A percentile compares a stretch with the other conserved stretches of the same genome.
These are phyloP conservation scores for Diplosphaera chodatii DNA, from an alignment of 139 green algal species.

Conservation along the genomic window DNA sequence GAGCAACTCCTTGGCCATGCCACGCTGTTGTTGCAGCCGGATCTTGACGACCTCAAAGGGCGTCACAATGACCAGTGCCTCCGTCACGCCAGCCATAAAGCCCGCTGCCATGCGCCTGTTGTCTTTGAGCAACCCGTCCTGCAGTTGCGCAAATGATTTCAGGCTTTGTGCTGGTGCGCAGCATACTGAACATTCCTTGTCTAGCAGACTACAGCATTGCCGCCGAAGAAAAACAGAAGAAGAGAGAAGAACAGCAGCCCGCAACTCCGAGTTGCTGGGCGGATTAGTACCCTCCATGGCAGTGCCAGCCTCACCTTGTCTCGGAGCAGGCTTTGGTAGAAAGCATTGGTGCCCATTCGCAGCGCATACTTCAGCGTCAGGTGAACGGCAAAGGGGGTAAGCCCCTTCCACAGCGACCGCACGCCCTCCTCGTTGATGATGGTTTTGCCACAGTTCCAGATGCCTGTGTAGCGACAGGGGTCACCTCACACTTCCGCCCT, in stretches of 20 bases:
- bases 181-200: too few relatives aligned
- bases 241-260: too few relatives aligned
- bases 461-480: conserved; percentile 41
- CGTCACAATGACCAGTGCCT: conserved; percentile 91
- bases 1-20: conserved; percentile 54
- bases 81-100: conserved; percentile 76
- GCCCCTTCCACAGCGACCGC: conserved; percentile 85
- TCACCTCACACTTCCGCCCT: too few relatives aligned
- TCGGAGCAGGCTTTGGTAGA: conserved; percentile 75
- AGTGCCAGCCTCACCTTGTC: conserved; percentile 28
- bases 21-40: conserved; percentile 87
- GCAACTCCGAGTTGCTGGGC: too few relatives aligned
- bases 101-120: conserved; percentile 60
- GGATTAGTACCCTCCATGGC: neutral
- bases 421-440: conserved; percentile 76
- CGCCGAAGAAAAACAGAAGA: too few relatives aligned
- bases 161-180: too few relatives aligned
- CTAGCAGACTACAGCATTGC: too few relatives aligned
- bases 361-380: conserved; percentile 94
- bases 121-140: conserved; percentile 55
- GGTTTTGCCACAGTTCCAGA: conserved; percentile 65
- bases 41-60: conserved; percentile 97
- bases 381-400: conserved; percentile 91
- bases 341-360: conserved; percentile 86
- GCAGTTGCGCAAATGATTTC: too few relatives aligned